Evolutionary conservation across 148 eudicot genomes (phyloP).

Genomic region (Chenopodium suecicum): DNA sequence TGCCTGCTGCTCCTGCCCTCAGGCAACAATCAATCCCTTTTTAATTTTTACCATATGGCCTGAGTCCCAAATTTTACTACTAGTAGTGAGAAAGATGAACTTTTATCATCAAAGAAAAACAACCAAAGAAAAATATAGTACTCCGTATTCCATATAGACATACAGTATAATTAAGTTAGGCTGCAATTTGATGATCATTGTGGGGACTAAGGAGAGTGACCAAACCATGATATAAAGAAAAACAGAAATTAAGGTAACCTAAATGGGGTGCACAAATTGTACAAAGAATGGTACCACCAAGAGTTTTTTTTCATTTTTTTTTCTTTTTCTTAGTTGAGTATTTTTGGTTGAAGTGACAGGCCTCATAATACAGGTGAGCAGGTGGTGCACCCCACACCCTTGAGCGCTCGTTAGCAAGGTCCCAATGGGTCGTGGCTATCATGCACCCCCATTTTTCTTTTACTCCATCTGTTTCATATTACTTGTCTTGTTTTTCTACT

Average conservation of each 20-base stretch:
- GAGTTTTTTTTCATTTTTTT: background rate
- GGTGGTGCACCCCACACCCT: slow-evolving; percentile 7
- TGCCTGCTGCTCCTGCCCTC: too few species aligned
- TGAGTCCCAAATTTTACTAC: too few species aligned
- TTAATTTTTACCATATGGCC: too few species aligned
- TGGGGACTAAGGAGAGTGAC: slow-evolving; percentile 11
- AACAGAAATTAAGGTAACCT: slow-evolving; percentile 22
- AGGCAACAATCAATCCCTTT: too few species aligned
- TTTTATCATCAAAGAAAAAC: background rate
- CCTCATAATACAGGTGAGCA: slow-evolving; percentile 3
- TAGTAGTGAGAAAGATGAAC: background rate
- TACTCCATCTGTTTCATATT: too few species aligned
- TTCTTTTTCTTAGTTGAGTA: background rate
- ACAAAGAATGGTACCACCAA: slow-evolving; percentile 8
- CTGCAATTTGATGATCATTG: slow-evolving; percentile 1
- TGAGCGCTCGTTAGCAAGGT: slow-evolving; percentile 4
- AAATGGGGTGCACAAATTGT: slow-evolving; percentile 27
- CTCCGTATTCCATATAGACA: too few species aligned
- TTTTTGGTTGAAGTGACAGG: background rate
- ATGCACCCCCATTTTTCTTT: background rate
- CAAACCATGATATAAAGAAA: slow-evolving; percentile 22
- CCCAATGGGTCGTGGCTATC: background rate
- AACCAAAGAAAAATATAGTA: too few species aligned
- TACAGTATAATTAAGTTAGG: background rate
- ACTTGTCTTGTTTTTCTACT: too few species aligned